Conservation (phyloP, 495 filamentous ascomycete species). For the Annulohypoxylon maeteangense region DNA sequence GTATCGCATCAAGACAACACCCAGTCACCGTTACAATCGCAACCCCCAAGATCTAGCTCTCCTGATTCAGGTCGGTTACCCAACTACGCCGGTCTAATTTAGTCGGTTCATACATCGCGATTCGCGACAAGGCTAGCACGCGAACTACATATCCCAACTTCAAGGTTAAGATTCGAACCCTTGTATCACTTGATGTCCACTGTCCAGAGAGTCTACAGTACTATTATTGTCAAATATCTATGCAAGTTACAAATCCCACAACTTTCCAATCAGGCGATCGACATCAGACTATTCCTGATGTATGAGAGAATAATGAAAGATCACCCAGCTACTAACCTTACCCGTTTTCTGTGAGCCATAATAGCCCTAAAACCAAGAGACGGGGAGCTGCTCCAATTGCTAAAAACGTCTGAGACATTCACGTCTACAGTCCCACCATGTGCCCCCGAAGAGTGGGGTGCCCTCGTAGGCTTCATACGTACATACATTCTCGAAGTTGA, state of each 20-base stretch:
- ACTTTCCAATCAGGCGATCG: not conserved
- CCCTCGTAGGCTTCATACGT: slow-evolving; percentile 8
- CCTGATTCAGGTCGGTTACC: slow-evolving; percentile 24
- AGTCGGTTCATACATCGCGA: not conserved
- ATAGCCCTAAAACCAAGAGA: slow-evolving; percentile 15
- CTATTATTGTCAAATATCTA: not conserved
- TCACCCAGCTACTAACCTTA: slow-evolving; percentile 16
- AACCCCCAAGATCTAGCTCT: slow-evolving; percentile 21
- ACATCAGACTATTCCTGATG: slow-evolving; percentile 21
- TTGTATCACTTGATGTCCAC: not conserved
- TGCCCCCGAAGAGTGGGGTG: slow-evolving; percentile 10
- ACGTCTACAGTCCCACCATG: slow-evolving; percentile 9
- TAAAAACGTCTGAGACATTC: slow-evolving; percentile 37
- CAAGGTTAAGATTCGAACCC: not conserved
- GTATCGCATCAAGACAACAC: slow-evolving; percentile 12
- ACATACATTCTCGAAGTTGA: slow-evolving; percentile 1
- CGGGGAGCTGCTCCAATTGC: slow-evolving; percentile 4
- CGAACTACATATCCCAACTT: slow-evolving; percentile 8
- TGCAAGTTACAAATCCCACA: slow-evolving; percentile 1
- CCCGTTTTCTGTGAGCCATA: slow-evolving; percentile 9
- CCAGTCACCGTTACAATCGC: slow-evolving; percentile 20
- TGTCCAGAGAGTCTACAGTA: not conserved
- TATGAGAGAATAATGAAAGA: slow-evolving; percentile 18
- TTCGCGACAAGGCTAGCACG: slow-evolving; percentile 12
- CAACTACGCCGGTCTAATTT: not conserved